phyloP scores from a whole-genome alignment of 2,329 filamentous ascomycete genomes.

The Aspergillus aculeatus region DNA sequence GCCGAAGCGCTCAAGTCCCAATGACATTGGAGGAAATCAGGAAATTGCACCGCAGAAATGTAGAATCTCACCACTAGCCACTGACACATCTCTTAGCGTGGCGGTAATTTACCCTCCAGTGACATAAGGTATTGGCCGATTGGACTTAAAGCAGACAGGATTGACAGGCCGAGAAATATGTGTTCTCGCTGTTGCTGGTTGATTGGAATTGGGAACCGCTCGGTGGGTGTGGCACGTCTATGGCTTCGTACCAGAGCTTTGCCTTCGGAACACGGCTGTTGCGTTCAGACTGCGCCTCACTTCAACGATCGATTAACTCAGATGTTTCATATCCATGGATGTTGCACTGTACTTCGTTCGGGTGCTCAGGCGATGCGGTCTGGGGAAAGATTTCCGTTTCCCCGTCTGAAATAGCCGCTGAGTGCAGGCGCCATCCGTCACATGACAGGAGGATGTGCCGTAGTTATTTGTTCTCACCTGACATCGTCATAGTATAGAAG shows the following conservation, averaged over 20 bases:
- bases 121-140: neutral
- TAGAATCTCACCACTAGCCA: neutral
- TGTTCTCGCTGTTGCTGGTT: too few relatives aligned
- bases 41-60: neutral
- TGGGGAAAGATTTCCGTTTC: neutral
- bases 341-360: neutral
- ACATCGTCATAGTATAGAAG: too few relatives aligned
- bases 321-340: neutral
- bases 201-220: neutral
- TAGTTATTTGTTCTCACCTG: neutral
- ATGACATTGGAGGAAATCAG: conserved; percentile 9
- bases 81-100: neutral
- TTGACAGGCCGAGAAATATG: neutral
- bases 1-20: conserved; percentile 6
- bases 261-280: neutral
- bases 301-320: neutral
- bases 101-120: neutral
- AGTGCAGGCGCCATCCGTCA: neutral
- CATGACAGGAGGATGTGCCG: neutral
- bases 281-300: neutral
- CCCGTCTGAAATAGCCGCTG: neutral
- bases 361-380: neutral
- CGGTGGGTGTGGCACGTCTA: neutral
- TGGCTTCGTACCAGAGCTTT: neutral
- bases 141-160: neutral